Evolutionary conservation across 2,329 filamentous ascomycete genomes (phyloP).

Genomic region (Phaeophleospora eucalypticola): DNA sequence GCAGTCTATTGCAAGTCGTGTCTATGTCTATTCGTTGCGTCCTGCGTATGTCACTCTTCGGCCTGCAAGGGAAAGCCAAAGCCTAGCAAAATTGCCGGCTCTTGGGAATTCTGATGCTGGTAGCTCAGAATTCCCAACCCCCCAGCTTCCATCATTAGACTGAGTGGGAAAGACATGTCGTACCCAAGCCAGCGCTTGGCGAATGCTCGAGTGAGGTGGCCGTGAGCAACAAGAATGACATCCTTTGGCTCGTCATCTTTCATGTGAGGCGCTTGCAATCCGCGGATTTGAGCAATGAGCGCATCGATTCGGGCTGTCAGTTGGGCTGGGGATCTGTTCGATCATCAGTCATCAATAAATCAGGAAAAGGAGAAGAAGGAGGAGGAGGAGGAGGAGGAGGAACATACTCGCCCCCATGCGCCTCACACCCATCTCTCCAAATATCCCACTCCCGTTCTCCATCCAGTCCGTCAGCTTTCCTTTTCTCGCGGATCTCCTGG

Average conservation of each 20-base stretch:
- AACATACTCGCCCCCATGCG: slow-evolving; percentile 65
- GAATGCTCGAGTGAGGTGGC: slow-evolving; percentile 78
- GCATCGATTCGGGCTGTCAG: slow-evolving; percentile 67
- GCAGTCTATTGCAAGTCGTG: too few species aligned
- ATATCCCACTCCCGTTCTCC: slow-evolving; percentile 68
- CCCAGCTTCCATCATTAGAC: slow-evolving; percentile 76
- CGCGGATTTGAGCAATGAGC: slow-evolving; percentile 67
- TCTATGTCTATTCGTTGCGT: not conserved
- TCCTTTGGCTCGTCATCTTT: slow-evolving; percentile 51
- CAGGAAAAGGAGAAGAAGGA: not conserved
- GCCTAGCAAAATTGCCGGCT: slow-evolving; percentile 75
- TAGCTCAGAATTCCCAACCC: slow-evolving; percentile 79
- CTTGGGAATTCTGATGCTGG: slow-evolving; percentile 71
- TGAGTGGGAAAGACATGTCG: slow-evolving; percentile 61
- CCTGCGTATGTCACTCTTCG: slow-evolving; percentile 1
- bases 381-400: not conserved
- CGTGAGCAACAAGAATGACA: slow-evolving; percentile 76
- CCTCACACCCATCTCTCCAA: slow-evolving; percentile 79
- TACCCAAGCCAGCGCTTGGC: slow-evolving; percentile 77
- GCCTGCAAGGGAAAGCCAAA: slow-evolving; percentile 55
- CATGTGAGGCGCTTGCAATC: slow-evolving; percentile 50
- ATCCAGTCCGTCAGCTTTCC: slow-evolving; percentile 56
- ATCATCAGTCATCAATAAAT: too few species aligned
- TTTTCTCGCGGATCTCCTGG: slow-evolving; percentile 59
- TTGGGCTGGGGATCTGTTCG: slow-evolving; percentile 65